Percentiles rank a stretch among this genome's conserved stretches.
Evolutionary conservation across 2,329 filamentous ascomycete genomes (phyloP).

Genomic region (Mycogone perniciosa): DNA sequence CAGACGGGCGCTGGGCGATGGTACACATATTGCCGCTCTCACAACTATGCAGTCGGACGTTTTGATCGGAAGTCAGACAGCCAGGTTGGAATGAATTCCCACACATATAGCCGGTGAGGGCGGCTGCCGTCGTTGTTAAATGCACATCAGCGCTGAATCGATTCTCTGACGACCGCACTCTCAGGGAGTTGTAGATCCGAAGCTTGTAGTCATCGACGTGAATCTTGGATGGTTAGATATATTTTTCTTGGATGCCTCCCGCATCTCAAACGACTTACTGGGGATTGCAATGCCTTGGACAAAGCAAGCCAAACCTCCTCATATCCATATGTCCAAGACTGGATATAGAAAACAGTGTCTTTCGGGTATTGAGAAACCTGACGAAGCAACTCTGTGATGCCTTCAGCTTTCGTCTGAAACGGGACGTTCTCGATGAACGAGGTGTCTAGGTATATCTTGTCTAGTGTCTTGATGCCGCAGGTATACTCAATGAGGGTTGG

Average conservation of each 20-base stretch:
- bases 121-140: constrained; percentile 54
- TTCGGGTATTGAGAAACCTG: constrained; percentile 63
- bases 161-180: constrained; percentile 35
- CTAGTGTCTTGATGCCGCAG: constrained; percentile 57
- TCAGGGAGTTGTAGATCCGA: constrained; percentile 61
- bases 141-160: constrained; percentile 36
- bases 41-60: constrained; percentile 74
- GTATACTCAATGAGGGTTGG: constrained; percentile 72
- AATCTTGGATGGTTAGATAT: constrained; percentile 40
- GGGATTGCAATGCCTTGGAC: constrained; percentile 60
- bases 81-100: constrained; percentile 66
- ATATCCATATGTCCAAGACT: constrained; percentile 85
- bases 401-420: constrained; percentile 63
- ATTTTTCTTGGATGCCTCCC: neutral
- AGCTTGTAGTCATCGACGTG: constrained; percentile 81
- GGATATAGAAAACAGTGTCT: constrained; percentile 75
- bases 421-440: constrained; percentile 53
- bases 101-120: constrained; percentile 65
- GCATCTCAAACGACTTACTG: constrained; percentile 33
- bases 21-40: constrained; percentile 63
- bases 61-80: constrained; percentile 60
- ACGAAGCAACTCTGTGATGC: constrained; percentile 64
- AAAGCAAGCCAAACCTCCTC: constrained; percentile 88
- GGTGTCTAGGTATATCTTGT: constrained; percentile 85
- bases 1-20: constrained; percentile 38